Conservation (phyloP, 257 asterid species). For the Nicotiana tomentosiformis region DNA sequence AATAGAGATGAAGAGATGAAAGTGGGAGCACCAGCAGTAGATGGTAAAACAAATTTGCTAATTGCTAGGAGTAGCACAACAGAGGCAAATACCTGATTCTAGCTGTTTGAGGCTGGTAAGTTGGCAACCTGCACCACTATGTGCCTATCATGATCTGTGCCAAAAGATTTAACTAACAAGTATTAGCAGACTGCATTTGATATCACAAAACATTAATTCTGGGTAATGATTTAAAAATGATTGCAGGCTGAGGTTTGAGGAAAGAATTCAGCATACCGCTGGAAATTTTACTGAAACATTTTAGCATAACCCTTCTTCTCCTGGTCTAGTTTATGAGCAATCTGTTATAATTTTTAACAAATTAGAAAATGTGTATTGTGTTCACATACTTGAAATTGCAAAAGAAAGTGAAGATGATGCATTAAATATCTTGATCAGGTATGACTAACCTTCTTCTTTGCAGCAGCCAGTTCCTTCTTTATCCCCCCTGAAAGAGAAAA, state of each 20-base stretch:
- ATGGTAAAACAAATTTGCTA: neutral
- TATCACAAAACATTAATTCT: neutral
- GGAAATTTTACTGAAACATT: constrained; percentile 52
- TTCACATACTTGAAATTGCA: neutral
- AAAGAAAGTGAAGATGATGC: constrained; percentile 1
- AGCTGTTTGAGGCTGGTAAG: neutral
- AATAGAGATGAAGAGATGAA: neutral
- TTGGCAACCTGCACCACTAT: neutral
- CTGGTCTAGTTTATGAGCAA: constrained; percentile 52
- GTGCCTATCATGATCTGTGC: neutral
- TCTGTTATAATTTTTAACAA: constrained; percentile 26
- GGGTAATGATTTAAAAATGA: neutral
- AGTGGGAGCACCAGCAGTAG: neutral
- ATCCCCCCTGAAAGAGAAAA: constrained; percentile 44
- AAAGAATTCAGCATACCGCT: constrained; percentile 21
- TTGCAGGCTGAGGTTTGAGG: neutral
- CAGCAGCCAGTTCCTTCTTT: constrained; percentile 63
- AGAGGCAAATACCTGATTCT: neutral
- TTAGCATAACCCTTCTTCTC: constrained; percentile 56
- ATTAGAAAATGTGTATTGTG: neutral
- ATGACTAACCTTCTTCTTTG: constrained; percentile 56
- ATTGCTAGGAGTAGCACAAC: neutral
- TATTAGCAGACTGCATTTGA: neutral
- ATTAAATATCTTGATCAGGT: constrained; percentile 14
- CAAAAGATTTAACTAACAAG: constrained; percentile 6